Conservation (phyloP, 306 rosid species). For the Chamaecrista fasciculata region DNA sequence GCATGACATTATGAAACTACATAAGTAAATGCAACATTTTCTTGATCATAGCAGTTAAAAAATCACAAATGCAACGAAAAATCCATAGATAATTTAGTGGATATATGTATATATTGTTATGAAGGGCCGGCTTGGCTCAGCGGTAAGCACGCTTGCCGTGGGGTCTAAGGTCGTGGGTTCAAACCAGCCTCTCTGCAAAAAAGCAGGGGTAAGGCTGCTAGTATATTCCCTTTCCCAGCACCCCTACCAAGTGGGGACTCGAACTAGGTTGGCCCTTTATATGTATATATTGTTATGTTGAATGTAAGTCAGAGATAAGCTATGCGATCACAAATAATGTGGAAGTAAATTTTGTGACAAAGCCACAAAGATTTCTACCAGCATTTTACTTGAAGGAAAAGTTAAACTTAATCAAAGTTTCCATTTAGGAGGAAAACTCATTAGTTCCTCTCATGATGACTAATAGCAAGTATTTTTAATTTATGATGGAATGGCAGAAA, state of each 20-base stretch:
- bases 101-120: not conserved
- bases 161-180: too few relatives aligned
- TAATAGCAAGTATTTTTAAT: not conserved
- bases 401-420: not conserved
- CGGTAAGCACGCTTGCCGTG: too few relatives aligned
- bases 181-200: too few relatives aligned
- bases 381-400: not conserved
- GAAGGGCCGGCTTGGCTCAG: too few relatives aligned
- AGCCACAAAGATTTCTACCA: not conserved
- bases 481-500: not conserved
- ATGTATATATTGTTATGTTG: not conserved
- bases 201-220: too few relatives aligned
- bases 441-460: not conserved
- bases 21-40: conserved; percentile 9
- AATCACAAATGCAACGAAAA: conserved; percentile 10
- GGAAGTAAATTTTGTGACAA: not conserved
- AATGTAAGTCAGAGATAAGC: not conserved
- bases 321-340: not conserved
- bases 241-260: too few relatives aligned
- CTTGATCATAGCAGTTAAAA: not conserved
- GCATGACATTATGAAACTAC: not conserved
- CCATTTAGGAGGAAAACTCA: not conserved
- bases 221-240: too few relatives aligned
- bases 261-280: too few relatives aligned
- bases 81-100: too few relatives aligned